Conservation (phyloP, 768 basidiomycete species). For the Rhizopogon rudus region DNA sequence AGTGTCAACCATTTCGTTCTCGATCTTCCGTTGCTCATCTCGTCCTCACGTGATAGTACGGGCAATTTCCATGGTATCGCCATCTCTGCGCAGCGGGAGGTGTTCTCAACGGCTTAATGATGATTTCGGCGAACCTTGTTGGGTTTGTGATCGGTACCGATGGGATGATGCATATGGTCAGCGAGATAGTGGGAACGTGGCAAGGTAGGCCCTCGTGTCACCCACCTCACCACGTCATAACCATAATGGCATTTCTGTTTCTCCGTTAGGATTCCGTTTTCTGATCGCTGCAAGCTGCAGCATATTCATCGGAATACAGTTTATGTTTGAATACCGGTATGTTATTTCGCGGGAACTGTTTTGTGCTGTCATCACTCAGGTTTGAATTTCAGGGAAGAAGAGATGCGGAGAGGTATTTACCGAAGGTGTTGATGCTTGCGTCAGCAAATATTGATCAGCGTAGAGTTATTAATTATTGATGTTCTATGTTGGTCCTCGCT, state of each 20-base stretch:
- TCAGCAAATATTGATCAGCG: not conserved
- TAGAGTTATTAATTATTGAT: not conserved
- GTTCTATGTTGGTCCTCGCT: not conserved
- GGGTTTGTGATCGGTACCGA: constrained; percentile 92
- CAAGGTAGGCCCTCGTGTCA: constrained; percentile 42
- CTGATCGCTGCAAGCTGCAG: constrained; percentile 52
- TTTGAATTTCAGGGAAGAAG: constrained; percentile 55
- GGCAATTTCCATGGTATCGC: constrained; percentile 69
- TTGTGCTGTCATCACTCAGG: constrained; percentile 4
- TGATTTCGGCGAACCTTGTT: constrained; percentile 91
- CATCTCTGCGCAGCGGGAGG: constrained; percentile 81
- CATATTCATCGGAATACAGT: constrained; percentile 77
- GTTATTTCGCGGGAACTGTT: constrained; percentile 17
- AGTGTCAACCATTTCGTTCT: not conserved
- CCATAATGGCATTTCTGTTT: not conserved
- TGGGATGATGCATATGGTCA: constrained; percentile 63
- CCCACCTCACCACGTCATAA: constrained; percentile 1
- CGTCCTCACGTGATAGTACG: constrained; percentile 47
- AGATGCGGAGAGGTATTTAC: constrained; percentile 58
- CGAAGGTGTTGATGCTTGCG: constrained; percentile 35
- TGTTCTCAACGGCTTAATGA: constrained; percentile 77
- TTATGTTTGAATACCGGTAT: constrained; percentile 96
- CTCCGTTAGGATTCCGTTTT: constrained; percentile 56
- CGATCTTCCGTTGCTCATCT: constrained; percentile 1
- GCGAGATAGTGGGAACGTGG: constrained; percentile 56